Conservation (phyloP, 1,284 basidiomycete species). For the Grifola frondosa region DNA sequence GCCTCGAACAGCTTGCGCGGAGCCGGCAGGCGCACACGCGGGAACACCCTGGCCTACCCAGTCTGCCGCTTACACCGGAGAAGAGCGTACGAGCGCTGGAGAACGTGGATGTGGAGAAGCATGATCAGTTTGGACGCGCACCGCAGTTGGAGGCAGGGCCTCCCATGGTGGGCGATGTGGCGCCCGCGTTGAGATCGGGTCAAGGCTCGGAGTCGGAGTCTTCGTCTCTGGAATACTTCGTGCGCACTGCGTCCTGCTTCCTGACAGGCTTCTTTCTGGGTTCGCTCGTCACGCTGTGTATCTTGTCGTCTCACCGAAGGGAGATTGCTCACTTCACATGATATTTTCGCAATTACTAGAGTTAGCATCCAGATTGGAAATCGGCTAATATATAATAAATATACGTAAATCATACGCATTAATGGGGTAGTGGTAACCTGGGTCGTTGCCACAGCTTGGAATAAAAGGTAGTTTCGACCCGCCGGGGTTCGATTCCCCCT, state of each 20-base stretch:
- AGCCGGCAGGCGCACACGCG: constrained; percentile 29
- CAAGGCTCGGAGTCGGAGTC: constrained; percentile 8
- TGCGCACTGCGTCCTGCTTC: constrained; percentile 35
- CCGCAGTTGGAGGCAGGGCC: no score
- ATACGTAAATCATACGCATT: no score
- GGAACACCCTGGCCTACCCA: constrained; percentile 1
- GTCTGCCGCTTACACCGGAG: no score
- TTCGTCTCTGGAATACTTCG: constrained; percentile 26
- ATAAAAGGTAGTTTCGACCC: no score
- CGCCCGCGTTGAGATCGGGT: constrained; percentile 8
- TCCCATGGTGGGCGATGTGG: constrained; percentile 2
- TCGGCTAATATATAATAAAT: no score
- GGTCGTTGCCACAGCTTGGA: constrained; percentile 27
- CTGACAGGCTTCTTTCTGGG: constrained; percentile 38
- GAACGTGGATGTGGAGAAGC: neutral
- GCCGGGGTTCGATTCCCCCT: constrained; percentile 79
- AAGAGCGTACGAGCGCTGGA: neutral
- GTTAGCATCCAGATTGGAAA: no score
- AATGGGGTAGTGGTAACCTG: constrained; percentile 27
- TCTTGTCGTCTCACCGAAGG: constrained; percentile 33
- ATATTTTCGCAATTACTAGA: no score
- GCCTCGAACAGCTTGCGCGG: constrained; percentile 45
- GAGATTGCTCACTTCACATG: constrained; percentile 36
- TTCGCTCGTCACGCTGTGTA: constrained; percentile 36
- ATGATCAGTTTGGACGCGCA: no score